These are phyloP conservation scores for Kuraishia piskuri DNA, from an alignment of 805 yeast species.

Conservation along the genomic window DNA sequence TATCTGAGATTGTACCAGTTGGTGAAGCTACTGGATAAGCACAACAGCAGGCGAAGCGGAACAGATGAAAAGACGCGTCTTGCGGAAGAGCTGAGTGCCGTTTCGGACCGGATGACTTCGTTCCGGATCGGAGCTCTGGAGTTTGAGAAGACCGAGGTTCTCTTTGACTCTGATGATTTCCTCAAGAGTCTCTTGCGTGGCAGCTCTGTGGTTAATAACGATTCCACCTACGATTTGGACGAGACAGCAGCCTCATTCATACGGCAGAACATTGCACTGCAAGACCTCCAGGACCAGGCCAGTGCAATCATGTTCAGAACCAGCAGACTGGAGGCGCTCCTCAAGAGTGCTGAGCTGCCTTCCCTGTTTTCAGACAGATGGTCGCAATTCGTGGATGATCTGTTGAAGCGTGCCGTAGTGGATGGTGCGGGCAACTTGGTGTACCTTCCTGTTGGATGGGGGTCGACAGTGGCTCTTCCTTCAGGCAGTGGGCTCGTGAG, in stretches of 20 bases:
- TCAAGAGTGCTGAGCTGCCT: constrained; percentile 16
- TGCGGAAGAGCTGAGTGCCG: constrained; percentile 7
- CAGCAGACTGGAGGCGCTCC: constrained; percentile 8
- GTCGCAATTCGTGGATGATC: constrained; percentile 8
- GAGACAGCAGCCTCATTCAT: constrained; percentile 24
- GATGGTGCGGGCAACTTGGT: not conserved
- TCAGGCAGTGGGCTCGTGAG: not conserved
- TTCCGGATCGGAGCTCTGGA: constrained; percentile 22
- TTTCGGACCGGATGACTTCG: constrained; percentile 4
- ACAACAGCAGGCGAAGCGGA: constrained; percentile 12
- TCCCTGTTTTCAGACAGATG: constrained; percentile 13
- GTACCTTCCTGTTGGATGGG: not conserved
- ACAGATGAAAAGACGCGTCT: constrained; percentile 9
- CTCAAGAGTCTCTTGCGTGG: constrained; percentile 31
- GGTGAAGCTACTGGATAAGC: constrained; percentile 31
- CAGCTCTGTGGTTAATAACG: not conserved
- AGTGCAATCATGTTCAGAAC: constrained; percentile 14
- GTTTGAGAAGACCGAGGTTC: constrained; percentile 21
- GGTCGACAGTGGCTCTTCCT: not conserved
- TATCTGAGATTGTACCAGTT: constrained; percentile 53
- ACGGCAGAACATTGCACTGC: constrained; percentile 30
- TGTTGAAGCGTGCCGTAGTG: not conserved
- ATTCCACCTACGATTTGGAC: not conserved
- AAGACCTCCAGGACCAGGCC: constrained; percentile 29
- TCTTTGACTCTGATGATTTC: constrained; percentile 53